Base-by-base conservation (phyloP, 768 basidiomycete species). In the Gyrodon lividus region DNA sequence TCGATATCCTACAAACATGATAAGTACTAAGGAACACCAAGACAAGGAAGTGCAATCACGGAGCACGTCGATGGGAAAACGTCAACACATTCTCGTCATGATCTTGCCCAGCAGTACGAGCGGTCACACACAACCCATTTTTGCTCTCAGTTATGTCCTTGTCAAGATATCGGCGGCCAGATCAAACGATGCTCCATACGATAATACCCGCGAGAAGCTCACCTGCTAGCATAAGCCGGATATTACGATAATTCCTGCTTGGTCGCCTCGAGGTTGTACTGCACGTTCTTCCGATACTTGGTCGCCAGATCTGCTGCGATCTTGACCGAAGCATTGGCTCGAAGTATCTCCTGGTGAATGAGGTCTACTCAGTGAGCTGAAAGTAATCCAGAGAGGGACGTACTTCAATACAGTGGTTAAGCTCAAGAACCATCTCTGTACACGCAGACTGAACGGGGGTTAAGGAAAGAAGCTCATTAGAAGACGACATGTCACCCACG, bases 211-310 rank as follows among this genome's bases (percentile, higher is more conserved):
- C 19, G 10, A 23, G 28, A 16, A 46, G 5, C 23, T 35, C 33
- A 23, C 14, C 20, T 46, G 10, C 40, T 4, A 46, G 16, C 42
- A 19, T 26, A 20, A 19, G 43, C 46, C 50, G 5, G 57, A 8
- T 17, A 45, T 54, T 31, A 48, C 26, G 54, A 23, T 44, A 40
- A 51, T 51, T 65, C 67, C 12, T 68, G 65, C 55, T 74, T 79
- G 43, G 83, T 87, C 40, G 87, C 86, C 61, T 90, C 87, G 51
- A 97, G 68, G 66, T 95, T 96, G 66, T 93, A 96, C 66, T 89
- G 86, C 46, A 94, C 93, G 71, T 98, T 98, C 71, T 92, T 86
- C 56, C 87, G 78, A 68, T 98, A 97, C 67, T 92, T 93, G 34
- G 83, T 83, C 30, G 89, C 81, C 16, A 98, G 75, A 65, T 92